Conservation (phyloP, 2,329 filamentous ascomycete species). For the Ophiocordyceps camponoti-saundersi region DNA sequence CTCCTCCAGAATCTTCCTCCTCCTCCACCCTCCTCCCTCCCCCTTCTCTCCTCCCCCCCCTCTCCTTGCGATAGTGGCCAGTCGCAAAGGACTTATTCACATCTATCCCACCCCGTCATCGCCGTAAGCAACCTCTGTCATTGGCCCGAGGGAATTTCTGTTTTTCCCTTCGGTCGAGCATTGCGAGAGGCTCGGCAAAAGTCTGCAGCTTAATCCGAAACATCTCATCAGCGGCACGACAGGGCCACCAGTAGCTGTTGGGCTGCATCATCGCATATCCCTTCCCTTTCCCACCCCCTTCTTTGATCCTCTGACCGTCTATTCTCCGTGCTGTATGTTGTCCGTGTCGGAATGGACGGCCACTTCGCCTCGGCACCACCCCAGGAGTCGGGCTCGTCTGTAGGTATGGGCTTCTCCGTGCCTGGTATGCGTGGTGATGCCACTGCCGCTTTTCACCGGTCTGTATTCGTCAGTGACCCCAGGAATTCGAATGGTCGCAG, state of each 20-base stretch:
- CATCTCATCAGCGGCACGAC: background rate
- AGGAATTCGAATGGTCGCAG: slow-evolving; percentile 32
- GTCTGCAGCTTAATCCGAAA: background rate
- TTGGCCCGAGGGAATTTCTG: background rate
- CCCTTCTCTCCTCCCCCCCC: too few relatives aligned
- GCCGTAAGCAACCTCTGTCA: background rate
- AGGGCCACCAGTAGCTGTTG: background rate
- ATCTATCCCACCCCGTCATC: background rate
- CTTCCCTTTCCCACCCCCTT: too few relatives aligned
- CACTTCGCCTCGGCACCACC: background rate
- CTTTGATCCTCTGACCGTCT: background rate
- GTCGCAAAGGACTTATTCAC: background rate
- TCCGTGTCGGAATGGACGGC: background rate
- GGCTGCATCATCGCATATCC: background rate
- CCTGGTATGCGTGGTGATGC: slow-evolving; percentile 7
- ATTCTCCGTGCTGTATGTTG: background rate
- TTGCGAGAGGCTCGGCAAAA: background rate
- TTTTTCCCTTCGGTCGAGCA: background rate
- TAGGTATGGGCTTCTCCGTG: background rate
- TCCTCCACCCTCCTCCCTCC: too few relatives aligned
- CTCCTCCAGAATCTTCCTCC: too few relatives aligned
- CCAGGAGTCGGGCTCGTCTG: background rate
- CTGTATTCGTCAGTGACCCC: slow-evolving; percentile 27
- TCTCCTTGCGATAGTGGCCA: background rate
- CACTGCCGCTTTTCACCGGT: slow-evolving; percentile 32